Percentiles rank a stretch among this genome's conserved stretches.
These are phyloP conservation scores for Citrus hindsii DNA, from an alignment of 345 rosid species.

Conservation along the genomic window DNA sequence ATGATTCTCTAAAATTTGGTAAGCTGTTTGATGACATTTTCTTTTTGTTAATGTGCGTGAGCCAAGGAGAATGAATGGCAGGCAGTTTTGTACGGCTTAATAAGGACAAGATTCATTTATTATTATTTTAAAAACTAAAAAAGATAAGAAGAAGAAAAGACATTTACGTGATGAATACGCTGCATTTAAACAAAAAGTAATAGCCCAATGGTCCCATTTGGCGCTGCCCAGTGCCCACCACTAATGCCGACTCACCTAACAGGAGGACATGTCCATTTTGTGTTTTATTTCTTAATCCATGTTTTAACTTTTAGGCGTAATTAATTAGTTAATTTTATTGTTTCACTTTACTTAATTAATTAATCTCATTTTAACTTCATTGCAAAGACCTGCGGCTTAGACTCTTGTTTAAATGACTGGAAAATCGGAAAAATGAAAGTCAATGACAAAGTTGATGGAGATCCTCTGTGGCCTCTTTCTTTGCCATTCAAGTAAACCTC, in stretches of 20 bases:
- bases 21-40: background rate
- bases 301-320: background rate
- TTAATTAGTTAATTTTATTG: background rate
- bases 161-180: background rate
- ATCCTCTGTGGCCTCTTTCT: no score
- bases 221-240: background rate
- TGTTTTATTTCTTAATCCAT: background rate
- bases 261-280: background rate
- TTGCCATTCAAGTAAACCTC: no score
- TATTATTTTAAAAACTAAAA: background rate
- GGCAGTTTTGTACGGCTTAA: background rate
- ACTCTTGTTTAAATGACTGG: no score
- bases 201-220: background rate
- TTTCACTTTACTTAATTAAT: no score
- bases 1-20: background rate
- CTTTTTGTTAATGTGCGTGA: background rate
- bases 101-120: background rate
- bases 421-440: no score
- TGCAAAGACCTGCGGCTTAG: no score
- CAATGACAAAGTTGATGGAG: no score
- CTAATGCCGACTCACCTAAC: slow-evolving; percentile 2
- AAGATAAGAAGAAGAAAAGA: background rate
- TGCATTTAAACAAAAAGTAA: background rate
- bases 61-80: background rate
- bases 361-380: no score